Evolutionary conservation across 495 filamentous ascomycete genomes (phyloP).

Genomic region (Aspergillus sclerotiicarbonarius): DNA sequence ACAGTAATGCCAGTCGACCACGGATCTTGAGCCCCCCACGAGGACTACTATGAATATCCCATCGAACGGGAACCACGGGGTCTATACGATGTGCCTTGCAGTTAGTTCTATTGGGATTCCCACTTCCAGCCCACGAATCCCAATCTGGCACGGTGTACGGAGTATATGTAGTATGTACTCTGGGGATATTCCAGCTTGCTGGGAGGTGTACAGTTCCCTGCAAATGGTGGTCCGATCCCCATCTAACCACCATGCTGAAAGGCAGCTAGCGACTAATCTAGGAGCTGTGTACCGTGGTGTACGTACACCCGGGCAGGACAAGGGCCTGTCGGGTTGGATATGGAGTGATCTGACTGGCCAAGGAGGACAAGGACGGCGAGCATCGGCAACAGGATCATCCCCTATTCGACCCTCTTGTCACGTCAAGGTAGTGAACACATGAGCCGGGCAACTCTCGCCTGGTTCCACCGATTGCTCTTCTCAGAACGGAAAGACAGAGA

Average conservation of each 20-base stretch:
- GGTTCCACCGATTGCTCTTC: slow-evolving; percentile 34
- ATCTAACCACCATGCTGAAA: neutral
- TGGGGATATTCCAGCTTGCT: neutral
- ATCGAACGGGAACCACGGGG: neutral
- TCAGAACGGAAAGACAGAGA: slow-evolving; percentile 21
- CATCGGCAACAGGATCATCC: slow-evolving; percentile 9
- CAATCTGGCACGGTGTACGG: neutral
- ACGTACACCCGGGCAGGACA: neutral
- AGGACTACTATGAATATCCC: neutral
- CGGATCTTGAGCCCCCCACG: neutral
- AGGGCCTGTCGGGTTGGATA: slow-evolving; percentile 2
- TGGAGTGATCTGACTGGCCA: neutral
- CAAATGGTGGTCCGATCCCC: neutral
- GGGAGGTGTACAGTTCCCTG: neutral
- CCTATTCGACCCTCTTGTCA: slow-evolving; percentile 12
- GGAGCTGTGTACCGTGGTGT: neutral
- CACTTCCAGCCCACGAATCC: too few relatives aligned
- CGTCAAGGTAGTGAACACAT: slow-evolving; percentile 11
- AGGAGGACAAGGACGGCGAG: neutral
- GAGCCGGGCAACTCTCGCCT: slow-evolving; percentile 6
- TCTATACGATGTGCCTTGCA: too few relatives aligned
- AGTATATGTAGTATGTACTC: neutral
- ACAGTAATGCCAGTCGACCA: neutral
- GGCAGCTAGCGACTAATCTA: neutral
- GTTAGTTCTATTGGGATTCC: too few relatives aligned